Base-by-base conservation (phyloP, 768 basidiomycete species). In the Auriculariales sp. region DNA sequence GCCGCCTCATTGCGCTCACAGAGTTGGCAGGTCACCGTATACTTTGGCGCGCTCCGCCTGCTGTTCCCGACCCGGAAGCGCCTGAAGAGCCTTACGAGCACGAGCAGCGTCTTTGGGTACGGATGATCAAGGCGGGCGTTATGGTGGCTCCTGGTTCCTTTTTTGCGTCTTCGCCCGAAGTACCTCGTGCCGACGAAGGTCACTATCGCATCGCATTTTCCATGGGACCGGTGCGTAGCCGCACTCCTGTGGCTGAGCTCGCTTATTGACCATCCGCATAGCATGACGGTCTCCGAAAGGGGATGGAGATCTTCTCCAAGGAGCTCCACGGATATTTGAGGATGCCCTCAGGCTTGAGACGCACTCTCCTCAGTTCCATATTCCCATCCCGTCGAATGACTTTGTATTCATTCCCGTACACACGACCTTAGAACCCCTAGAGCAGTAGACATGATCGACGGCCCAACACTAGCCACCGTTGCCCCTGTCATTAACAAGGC, bases 91-190 rank as follows among this genome's bases (percentile, higher is more conserved):
- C 66, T 1, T 62, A 76, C n/a, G 45, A 25, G n/a, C 50, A 51
- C 25, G 79, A 83, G 61, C 66, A 66, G 53, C 69, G 78, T 52
- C 70, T 90, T 1, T 88, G 76, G 73, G 63, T 59, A 14, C 68
- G 71, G 29, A 61, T 87, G 7, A 78, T 77, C 3, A 73, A 82
- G 42, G 70, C 71, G 19, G 75, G 77, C 14, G 69, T 89, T 28
- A 66, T 89, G 33, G 64, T 84, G 48, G 74, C 69, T 0, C 83
- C 85, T 36, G 84, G 83, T 55, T 66, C 58, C 55, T 61, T 66
- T 51, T 72, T 72, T 52, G 58, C 60, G 32, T 58, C 57, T 10
- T 29, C 56, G 32, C 56, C 58, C 25, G 57, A 54, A 42, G 36
- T 44, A 12, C 52, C 47, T 30, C 56, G 61, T 48, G 53, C 54